Conservation (phyloP, 345 rosid species). For the Cochlearia excelsa region DNA sequence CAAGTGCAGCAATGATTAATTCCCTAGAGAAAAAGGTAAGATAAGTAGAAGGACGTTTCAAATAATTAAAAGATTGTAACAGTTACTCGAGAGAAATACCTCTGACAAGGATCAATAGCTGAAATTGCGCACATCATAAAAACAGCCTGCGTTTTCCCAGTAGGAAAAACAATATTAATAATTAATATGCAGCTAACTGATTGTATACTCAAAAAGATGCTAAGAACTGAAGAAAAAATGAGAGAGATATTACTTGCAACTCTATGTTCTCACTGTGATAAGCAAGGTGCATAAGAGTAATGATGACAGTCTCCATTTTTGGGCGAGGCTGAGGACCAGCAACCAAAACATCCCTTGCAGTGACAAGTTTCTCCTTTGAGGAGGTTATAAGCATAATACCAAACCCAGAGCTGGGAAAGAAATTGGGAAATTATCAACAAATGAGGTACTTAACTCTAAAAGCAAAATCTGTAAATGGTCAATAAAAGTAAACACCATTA, state of each 20-base stretch:
- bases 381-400: slow-evolving; percentile 58
- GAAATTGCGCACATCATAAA: slow-evolving; percentile 82
- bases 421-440: slow-evolving; percentile 6
- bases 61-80: not conserved
- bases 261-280: slow-evolving; percentile 81
- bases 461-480: slow-evolving; percentile 6
- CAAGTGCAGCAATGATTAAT: slow-evolving; percentile 58
- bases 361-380: slow-evolving; percentile 63
- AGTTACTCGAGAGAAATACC: slow-evolving; percentile 44
- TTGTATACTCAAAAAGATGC: slow-evolving; percentile 4
- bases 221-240: slow-evolving; percentile 12
- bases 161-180: slow-evolving; percentile 18
- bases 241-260: slow-evolving; percentile 53
- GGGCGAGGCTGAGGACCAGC: slow-evolving; percentile 73
- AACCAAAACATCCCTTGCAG: slow-evolving; percentile 67
- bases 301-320: slow-evolving; percentile 64
- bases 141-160: slow-evolving; percentile 61
- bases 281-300: slow-evolving; percentile 88
- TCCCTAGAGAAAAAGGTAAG: slow-evolving; percentile 54
- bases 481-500: slow-evolving; percentile 11
- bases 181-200: slow-evolving; percentile 8
- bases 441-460: slow-evolving; percentile 13
- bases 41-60: slow-evolving; percentile 17
- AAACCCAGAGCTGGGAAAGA: slow-evolving; percentile 67
- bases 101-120: slow-evolving; percentile 74